These are phyloP conservation scores for Leccinellum rugosiceps DNA, from an alignment of 768 basidiomycete genomes.

Conservation along the genomic window DNA sequence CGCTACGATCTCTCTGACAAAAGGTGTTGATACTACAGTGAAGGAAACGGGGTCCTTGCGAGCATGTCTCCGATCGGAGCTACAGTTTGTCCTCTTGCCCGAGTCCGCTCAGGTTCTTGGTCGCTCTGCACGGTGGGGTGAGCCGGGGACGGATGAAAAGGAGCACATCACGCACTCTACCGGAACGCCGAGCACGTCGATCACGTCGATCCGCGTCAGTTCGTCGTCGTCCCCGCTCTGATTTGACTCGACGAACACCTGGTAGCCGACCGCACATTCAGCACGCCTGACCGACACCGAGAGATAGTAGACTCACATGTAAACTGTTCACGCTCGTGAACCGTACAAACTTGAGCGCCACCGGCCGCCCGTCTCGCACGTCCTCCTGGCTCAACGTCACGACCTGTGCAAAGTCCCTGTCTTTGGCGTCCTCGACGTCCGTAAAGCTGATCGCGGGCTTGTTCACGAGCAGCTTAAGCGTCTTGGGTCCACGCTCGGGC, in stretches of 20 bases:
- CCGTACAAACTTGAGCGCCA: slow-evolving; percentile 59
- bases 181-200: slow-evolving; percentile 62
- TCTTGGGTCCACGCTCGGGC: slow-evolving; percentile 49
- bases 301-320: slow-evolving; percentile 40
- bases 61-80: neutral
- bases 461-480: slow-evolving; percentile 63
- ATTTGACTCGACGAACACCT: slow-evolving; percentile 72
- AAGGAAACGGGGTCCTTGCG: neutral
- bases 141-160: neutral
- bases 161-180: slow-evolving; percentile 45
- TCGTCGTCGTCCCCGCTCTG: slow-evolving; percentile 55
- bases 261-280: slow-evolving; percentile 5
- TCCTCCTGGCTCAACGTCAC: slow-evolving; percentile 50
- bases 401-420: slow-evolving; percentile 53
- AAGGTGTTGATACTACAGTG: neutral
- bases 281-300: neutral
- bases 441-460: slow-evolving; percentile 59
- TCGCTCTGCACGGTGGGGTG: slow-evolving; percentile 25
- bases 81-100: slow-evolving; percentile 31
- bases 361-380: slow-evolving; percentile 39
- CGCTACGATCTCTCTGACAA: neutral
- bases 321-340: slow-evolving; percentile 68
- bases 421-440: slow-evolving; percentile 54
- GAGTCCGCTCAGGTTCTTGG: slow-evolving; percentile 39
- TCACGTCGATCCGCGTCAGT: slow-evolving; percentile 57